Base-by-base conservation (phyloP, 495 filamentous ascomycete genomes). In the Sporormia fimetaria region DNA sequence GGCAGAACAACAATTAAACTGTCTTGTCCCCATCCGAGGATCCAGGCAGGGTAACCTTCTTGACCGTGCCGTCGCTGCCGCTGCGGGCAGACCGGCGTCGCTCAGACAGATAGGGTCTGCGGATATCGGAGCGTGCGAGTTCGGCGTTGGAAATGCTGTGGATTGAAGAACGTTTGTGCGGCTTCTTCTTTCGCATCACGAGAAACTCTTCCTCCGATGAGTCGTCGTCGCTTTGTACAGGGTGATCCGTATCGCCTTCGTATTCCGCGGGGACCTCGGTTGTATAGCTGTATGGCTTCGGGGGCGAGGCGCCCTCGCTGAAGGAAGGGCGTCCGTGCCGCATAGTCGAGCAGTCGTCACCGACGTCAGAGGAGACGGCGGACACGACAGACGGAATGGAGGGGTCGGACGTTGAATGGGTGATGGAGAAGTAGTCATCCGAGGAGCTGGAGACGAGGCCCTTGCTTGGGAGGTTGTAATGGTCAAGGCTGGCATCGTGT, bases 241-340 rank as follows among this genome's bases (percentile, higher is more conserved):
- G 22, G 44, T 40, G 11, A 26, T 34, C 7, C 16, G 47, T 54
- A 38, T 69, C 67, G 1, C 61, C 67, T 26, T 61, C 66, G 44
- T 74, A 73, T 8, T 68, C 67, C 14, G 69, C 68, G 14, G 71
- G 67, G 23, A 74, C 68, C 6, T 73, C 68, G 5, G 45, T 25
- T 10, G 46, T 46, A 11, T 45, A 44, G 21, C 50, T 40, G 37
- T 51, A 54, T 50, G 47, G 60, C 47, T 16, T 60, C 49, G 27
- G 45, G 21, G 7, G 54, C 45, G 15, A 41, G 52, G 21, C 18
- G 51, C 44, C 8, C 54, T 44, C n/a, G 37, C 37, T 24, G 11
- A 24, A 4, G 42, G 33, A 22, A 44, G 8, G 3, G 18, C 25
- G 21, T 38, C 16, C 20, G 18, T 51, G 21, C 3, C 31, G 6